Conservation (phyloP, 768 basidiomycete species). For the Calocera cornea region DNA sequence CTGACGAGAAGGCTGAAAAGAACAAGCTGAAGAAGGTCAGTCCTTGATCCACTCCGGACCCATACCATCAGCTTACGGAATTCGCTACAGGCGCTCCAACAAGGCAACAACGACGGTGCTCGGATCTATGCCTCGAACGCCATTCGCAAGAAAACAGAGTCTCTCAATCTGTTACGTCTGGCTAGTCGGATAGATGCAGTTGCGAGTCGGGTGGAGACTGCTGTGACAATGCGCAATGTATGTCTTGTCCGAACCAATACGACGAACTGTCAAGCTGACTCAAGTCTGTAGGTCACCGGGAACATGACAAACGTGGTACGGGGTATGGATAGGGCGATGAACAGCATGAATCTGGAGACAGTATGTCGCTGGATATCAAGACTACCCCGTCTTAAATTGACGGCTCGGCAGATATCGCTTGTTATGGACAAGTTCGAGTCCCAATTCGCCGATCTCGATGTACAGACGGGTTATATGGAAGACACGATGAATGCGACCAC, state of each 20-base stretch:
- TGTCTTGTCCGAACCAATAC: not conserved
- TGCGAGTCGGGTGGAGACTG: constrained; percentile 91
- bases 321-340: constrained; percentile 99
- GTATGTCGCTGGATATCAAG: constrained; percentile 34
- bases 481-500: constrained; percentile 89
- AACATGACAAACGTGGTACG: constrained; percentile 93
- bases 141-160: constrained; percentile 94
- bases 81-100: constrained; percentile 64
- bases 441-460: constrained; percentile 93
- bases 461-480: constrained; percentile 97
- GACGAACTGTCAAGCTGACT: not conserved
- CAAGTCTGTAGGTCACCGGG: constrained; percentile 57
- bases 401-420: constrained; percentile 62
- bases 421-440: constrained; percentile 99
- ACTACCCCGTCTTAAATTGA: not conserved
- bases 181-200: constrained; percentile 93
- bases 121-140: constrained; percentile 97
- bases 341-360: constrained; percentile 94
- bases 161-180: constrained; percentile 78
- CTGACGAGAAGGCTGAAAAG: constrained; percentile 85
- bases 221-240: constrained; percentile 76
- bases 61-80: not conserved
- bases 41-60: not conserved
- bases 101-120: constrained; percentile 93
- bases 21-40: constrained; percentile 80